Base-by-base conservation (phyloP, 108 stramenopile genomes). In the Cyclostephanos tholiformis region DNA sequence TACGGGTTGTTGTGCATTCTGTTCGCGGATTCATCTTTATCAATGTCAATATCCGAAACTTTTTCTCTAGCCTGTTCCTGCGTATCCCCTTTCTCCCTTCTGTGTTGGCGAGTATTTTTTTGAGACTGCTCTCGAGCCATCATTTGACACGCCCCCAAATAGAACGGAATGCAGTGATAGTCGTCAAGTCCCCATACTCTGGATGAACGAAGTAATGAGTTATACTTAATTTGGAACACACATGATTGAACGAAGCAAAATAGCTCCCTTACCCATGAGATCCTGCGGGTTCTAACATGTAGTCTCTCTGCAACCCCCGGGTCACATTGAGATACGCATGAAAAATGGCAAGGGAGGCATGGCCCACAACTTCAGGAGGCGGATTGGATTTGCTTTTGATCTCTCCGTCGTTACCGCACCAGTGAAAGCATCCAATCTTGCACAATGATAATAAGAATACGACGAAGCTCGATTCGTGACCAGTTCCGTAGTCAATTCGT, bases 121-220 rank as follows among this genome's bases (percentile, higher is more conserved):
- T 80, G 79, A 67, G 72, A 80, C 57, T 74, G 72, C 39, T 80
- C 72, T 2, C 79, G 63, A 32, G 79, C 79, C 41, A 69, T 58
- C 67, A 90, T 79, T 64, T 97, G 96, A 77, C 96, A 96, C 10
- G 96, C 92, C 29, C 97, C 97, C 84, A 96, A 92, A 59, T 94
- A 91, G 77, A 97, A 98, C 3, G 96, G 93, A 30, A 98, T 76
- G 74, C 96, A 97, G 71, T 98, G 96, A 79, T 97, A 97, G 75
- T 98, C 97, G 70, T 98, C 97, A 61, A 98, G 72, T 36, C 97
- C 97, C 97, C 97, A 98, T 20, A 98, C 97, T 22, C 97, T 57
- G 27, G 13, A 57, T 6, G 26, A 57, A 23, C 27, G 27, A 14
- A 57, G 27, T 29, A 22, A 23, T 29, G 56, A 57, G 27, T 29